Evolutionary conservation across 441 rosid species (phyloP).

Genomic region (Brassica hybrid): DNA sequence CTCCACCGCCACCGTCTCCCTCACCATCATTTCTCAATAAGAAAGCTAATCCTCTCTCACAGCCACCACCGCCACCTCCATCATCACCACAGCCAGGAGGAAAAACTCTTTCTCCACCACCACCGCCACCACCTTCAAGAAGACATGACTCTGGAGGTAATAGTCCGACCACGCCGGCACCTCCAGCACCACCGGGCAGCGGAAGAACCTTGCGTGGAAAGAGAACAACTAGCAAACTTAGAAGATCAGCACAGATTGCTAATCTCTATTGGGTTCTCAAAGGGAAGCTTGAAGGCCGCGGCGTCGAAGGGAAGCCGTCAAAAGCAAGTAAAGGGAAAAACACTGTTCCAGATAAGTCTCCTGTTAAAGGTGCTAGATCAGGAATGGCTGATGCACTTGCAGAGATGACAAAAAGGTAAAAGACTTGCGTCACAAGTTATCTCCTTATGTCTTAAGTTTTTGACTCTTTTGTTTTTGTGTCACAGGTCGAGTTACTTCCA

Average conservation of each 20-base stretch:
- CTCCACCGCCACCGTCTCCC: slow-evolving; percentile 16
- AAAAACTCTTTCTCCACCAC: slow-evolving; percentile 29
- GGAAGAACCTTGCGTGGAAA: slow-evolving; percentile 62
- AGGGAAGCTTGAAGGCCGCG: slow-evolving; percentile 75
- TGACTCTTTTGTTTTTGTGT: not conserved
- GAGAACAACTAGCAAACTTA: slow-evolving; percentile 72
- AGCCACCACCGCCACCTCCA: slow-evolving; percentile 38
- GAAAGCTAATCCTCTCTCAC: slow-evolving; percentile 24
- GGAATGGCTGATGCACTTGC: slow-evolving; percentile 98
- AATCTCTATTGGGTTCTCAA: slow-evolving; percentile 68
- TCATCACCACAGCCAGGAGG: slow-evolving; percentile 32
- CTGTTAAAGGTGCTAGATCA: slow-evolving; percentile 55
- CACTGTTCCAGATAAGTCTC: slow-evolving; percentile 35
- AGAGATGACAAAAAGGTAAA: slow-evolving; percentile 92
- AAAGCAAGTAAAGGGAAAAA: slow-evolving; percentile 43
- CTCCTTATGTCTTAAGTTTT: not conserved
- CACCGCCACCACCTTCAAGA: slow-evolving; percentile 48
- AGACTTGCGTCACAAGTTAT: slow-evolving; percentile 29
- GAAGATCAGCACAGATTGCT: slow-evolving; percentile 78
- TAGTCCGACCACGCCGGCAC: slow-evolving; percentile 35
- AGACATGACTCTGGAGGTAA: slow-evolving; percentile 25
- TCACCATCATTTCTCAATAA: not conserved
- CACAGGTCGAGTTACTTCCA: slow-evolving; percentile 83
- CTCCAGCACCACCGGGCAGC: slow-evolving; percentile 64
- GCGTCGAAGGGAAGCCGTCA: slow-evolving; percentile 43